Evolutionary conservation across 2,329 filamentous ascomycete species (phyloP), one percentile per base, ranked within the genome.

Genomic region (Pestalotiopsis fici): DNA sequence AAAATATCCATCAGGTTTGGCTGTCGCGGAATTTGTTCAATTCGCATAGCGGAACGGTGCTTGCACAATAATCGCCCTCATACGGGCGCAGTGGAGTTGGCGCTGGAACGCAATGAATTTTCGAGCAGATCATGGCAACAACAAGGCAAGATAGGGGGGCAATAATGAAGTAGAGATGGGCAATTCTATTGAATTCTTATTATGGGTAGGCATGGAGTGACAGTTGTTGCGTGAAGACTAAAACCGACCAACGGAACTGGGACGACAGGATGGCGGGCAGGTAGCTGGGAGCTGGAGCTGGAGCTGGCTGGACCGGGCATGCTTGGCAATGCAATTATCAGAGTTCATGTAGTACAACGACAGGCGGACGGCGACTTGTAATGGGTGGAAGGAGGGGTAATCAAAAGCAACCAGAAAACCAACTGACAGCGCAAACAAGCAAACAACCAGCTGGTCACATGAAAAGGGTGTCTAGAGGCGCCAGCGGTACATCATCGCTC

Each of bases 11-110:
- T 31, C 35, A 15, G 21, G 9, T 35, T 37, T 15, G 18, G 28
- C 21, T n/a, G 59, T 43, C 59, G 59, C 59, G 59, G 59, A 62
- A 62, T 47, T n/a, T 47, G 37, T n/a, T n/a, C 27, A 59, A 59
- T 21, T 35, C 5, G 6, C 28, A 59, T 13, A 13, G 57, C 57
- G 57, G 57, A 59, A 59, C n/a, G 27, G 23, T 57, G 0, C 55
- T 3, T 57, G 12, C 11, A 13, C 25, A 13, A 15, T 25, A 18
- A 28, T 13, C 9, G 11, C 23, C 55, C 9, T 25, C 23, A 27
- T 57, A 15, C 18, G 23, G 9, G 18, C 31, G 27, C 23, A 28
- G 55, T 27, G 23, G 55, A 15, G 55, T 11, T 15, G 23, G 9
- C 13, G 12, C 27, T 27, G 23, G n/a, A 12, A 27, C 27, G 55